These are phyloP conservation scores for Penicillium sp. DNA, from an alignment of 2,329 filamentous ascomycete genomes.

Conservation along the genomic window DNA sequence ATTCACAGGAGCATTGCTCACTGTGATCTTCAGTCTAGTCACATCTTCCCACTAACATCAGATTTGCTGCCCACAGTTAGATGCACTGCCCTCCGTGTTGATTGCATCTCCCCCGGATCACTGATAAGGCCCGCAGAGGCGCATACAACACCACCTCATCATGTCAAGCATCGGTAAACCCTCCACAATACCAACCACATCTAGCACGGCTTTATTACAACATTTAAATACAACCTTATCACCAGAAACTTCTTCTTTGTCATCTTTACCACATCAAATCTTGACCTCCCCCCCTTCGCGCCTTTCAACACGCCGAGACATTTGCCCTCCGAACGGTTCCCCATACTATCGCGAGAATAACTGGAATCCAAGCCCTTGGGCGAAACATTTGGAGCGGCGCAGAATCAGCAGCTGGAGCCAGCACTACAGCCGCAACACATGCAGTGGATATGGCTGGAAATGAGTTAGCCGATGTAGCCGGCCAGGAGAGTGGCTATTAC, in stretches of 20 bases:
- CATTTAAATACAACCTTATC: constrained; percentile 18
- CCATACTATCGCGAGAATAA: constrained; percentile 30
- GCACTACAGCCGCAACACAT: constrained; percentile 42
- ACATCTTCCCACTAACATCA: background rate
- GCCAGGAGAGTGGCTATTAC: constrained; percentile 35
- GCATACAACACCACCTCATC: constrained; percentile 7
- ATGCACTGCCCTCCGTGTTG: constrained; percentile 9
- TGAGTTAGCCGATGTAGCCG: constrained; percentile 34
- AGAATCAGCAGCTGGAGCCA: constrained; percentile 18
- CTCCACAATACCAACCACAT: constrained; percentile 19
- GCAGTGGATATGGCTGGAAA: constrained; percentile 34
- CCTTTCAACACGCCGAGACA: constrained; percentile 36
- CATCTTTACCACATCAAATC: constrained; percentile 32
- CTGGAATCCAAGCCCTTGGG: constrained; percentile 29
- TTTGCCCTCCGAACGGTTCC: constrained; percentile 38
- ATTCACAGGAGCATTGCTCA: constrained; percentile 16
- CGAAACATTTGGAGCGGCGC: constrained; percentile 24
- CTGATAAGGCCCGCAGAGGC: constrained; percentile 15
- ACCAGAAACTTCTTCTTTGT: constrained; percentile 21
- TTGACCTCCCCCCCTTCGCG: constrained; percentile 39
- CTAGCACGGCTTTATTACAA: constrained; percentile 21
- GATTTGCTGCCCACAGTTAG: background rate
- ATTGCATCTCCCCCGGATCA: constrained; percentile 20
- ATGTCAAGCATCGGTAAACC: constrained; percentile 28
- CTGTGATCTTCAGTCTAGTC: constrained; percentile 5